Percentiles rank a stretch among this genome's conserved stretches.
Conservation (phyloP, 805 yeast species). For the Pichia phayaonensis region DNA sequence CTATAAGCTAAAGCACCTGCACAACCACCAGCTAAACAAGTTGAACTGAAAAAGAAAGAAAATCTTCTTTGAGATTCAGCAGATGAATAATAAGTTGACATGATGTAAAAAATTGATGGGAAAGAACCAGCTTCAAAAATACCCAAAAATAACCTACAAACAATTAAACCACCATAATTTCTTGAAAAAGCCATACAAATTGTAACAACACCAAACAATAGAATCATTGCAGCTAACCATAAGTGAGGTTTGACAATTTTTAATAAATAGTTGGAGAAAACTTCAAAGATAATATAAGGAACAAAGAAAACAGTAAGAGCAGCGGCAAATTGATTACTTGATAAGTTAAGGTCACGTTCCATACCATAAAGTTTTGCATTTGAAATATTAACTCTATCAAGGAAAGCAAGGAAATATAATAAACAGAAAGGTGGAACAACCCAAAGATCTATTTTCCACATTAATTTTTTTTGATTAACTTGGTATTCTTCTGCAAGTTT, state of each 20-base stretch:
- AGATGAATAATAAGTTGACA: constrained; percentile 58
- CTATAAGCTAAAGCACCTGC: constrained; percentile 68
- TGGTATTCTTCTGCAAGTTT: constrained; percentile 37
- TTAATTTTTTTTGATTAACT: constrained; percentile 46
- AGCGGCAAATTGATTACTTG: constrained; percentile 52
- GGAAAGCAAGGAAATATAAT: constrained; percentile 65
- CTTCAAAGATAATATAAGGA: constrained; percentile 59
- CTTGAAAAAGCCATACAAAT: constrained; percentile 59
- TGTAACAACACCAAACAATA: constrained; percentile 56
- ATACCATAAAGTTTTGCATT: constrained; percentile 74
- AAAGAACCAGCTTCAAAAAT: constrained; percentile 64
- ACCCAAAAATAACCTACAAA: constrained; percentile 61
- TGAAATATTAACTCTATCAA: constrained; percentile 77
- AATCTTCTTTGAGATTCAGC: constrained; percentile 63
- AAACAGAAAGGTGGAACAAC: constrained; percentile 73
- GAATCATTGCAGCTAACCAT: constrained; percentile 54
- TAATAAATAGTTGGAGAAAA: constrained; percentile 55
- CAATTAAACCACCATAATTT: constrained; percentile 51
- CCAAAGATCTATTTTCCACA: constrained; percentile 59
- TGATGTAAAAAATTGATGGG: constrained; percentile 67
- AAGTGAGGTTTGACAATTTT: constrained; percentile 54
- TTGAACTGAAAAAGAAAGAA: constrained; percentile 60
- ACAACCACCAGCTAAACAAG: constrained; percentile 73
- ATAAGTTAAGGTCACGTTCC: constrained; percentile 43
- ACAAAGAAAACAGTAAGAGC: constrained; percentile 66